Percentiles rank a stretch among this genome's conserved stretches.
These are phyloP conservation scores for Fusarium humuli DNA, from an alignment of 2,329 filamentous ascomycete genomes.

Conservation along the genomic window DNA sequence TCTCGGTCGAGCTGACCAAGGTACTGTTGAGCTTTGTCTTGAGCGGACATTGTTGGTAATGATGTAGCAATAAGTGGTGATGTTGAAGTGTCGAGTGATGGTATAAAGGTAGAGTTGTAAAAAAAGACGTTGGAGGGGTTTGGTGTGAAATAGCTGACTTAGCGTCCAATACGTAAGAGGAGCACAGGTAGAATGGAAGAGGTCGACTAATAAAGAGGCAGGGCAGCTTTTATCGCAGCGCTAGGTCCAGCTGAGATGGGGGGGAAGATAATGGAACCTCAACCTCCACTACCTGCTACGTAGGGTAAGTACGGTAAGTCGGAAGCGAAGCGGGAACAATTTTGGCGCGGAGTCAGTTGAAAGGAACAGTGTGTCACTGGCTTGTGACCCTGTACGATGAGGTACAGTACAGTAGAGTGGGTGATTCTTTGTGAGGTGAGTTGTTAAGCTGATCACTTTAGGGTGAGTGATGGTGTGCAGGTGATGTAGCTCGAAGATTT, in stretches of 20 bases:
- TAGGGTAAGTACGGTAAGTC: background rate
- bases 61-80: conserved; percentile 45
- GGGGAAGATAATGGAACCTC: conserved; percentile 4
- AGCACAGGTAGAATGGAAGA: conserved; percentile 23
- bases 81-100: conserved; percentile 28
- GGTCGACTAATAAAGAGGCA: conserved; percentile 36
- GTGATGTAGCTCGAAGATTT: conserved; percentile 33
- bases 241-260: conserved; percentile 40
- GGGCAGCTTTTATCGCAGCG: conserved; percentile 46
- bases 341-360: conserved; percentile 47
- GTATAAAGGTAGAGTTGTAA: conserved; percentile 21
- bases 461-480: conserved; percentile 32
- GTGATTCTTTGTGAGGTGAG: conserved; percentile 14
- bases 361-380: conserved; percentile 46
- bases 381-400: conserved; percentile 42
- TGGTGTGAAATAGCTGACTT: conserved; percentile 35
- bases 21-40: conserved; percentile 81
- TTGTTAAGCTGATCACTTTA: conserved; percentile 30
- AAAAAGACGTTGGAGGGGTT: conserved; percentile 37
- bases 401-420: conserved; percentile 1
- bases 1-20: conserved; percentile 85
- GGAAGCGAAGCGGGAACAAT: conserved; percentile 45
- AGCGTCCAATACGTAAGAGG: conserved; percentile 39
- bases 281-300: background rate
- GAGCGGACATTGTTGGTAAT: conserved; percentile 69